Percentiles rank a stretch among this genome's conserved stretches.
Conservation (phyloP, 768 basidiomycete species). For the Artomyces pyxidatus region DNA sequence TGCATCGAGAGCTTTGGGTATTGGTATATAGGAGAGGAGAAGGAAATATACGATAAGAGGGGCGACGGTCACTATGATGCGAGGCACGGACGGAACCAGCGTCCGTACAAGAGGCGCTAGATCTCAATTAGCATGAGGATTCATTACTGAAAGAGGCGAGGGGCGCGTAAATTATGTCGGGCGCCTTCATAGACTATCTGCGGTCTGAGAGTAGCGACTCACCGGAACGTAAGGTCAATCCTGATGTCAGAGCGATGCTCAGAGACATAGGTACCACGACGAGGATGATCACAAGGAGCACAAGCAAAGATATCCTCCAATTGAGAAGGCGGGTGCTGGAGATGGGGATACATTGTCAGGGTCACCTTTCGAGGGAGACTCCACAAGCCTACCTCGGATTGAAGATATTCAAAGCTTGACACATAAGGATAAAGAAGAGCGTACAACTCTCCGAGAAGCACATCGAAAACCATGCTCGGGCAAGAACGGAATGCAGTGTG, state of each 20-base stretch:
- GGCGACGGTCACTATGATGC: slow-evolving; percentile 2
- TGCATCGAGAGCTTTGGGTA: slow-evolving; percentile 41
- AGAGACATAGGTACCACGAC: slow-evolving; percentile 58
- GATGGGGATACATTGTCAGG: background rate
- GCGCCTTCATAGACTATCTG: background rate
- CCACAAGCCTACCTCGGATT: slow-evolving; percentile 43
- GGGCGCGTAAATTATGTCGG: background rate
- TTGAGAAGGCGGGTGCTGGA: slow-evolving; percentile 53
- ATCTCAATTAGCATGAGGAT: background rate
- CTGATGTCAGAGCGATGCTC: slow-evolving; percentile 44
- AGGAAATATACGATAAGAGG: slow-evolving; percentile 40
- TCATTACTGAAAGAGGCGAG: too few species aligned
- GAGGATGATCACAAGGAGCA: slow-evolving; percentile 55
- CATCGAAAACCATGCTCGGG: slow-evolving; percentile 54
- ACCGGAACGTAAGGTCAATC: slow-evolving; percentile 9
- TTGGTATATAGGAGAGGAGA: slow-evolving; percentile 56
- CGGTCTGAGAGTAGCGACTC: slow-evolving; percentile 7
- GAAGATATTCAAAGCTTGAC: slow-evolving; percentile 55
- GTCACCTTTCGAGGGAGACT: too few species aligned
- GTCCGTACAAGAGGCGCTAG: too few species aligned
- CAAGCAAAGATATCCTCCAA: slow-evolving; percentile 59
- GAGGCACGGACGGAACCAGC: slow-evolving; percentile 1
- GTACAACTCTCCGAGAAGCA: slow-evolving; percentile 72
- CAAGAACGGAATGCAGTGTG: slow-evolving; percentile 44
- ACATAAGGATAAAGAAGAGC: slow-evolving; percentile 63